Conservation (phyloP, 1,284 basidiomycete genomes). For the Apiotrichum sp. region DNA sequence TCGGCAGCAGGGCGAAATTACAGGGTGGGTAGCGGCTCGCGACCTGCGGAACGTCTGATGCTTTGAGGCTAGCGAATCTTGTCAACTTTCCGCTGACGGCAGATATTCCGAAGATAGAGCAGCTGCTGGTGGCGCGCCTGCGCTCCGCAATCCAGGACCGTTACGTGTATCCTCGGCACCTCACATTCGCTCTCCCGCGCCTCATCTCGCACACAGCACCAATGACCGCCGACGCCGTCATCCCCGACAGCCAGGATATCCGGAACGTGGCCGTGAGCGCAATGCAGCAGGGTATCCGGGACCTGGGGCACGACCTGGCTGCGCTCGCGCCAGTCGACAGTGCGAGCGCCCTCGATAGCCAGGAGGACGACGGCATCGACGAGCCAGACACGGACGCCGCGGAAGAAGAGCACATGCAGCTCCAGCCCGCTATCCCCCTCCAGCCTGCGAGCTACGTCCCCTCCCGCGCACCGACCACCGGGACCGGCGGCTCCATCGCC, state of each 20-base stretch:
- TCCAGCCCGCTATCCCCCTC: background rate
- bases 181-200: slow-evolving; percentile 48
- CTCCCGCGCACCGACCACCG: too few relatives aligned
- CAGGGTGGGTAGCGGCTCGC: slow-evolving; percentile 35
- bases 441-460: background rate
- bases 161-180: slow-evolving; percentile 51
- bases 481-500: background rate
- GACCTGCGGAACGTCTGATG: too few relatives aligned
- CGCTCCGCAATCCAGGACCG: slow-evolving; percentile 51
- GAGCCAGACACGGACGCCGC: background rate
- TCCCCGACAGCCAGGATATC: slow-evolving; percentile 10
- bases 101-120: slow-evolving; percentile 58
- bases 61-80: background rate
- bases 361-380: background rate
- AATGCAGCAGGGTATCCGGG: slow-evolving; percentile 10
- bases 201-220: slow-evolving; percentile 27
- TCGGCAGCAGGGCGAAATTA: slow-evolving; percentile 54
- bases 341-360: slow-evolving; percentile 6
- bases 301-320: slow-evolving; percentile 11
- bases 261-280: slow-evolving; percentile 7
- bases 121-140: slow-evolving; percentile 52
- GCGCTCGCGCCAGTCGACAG: slow-evolving; percentile 11
- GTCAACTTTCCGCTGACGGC: background rate
- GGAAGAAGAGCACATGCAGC: background rate
- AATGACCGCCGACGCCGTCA: background rate